These are phyloP conservation scores for Oryza rufipogon DNA, from an alignment of 176 grass and related monocot genomes.

Conservation along the genomic window DNA sequence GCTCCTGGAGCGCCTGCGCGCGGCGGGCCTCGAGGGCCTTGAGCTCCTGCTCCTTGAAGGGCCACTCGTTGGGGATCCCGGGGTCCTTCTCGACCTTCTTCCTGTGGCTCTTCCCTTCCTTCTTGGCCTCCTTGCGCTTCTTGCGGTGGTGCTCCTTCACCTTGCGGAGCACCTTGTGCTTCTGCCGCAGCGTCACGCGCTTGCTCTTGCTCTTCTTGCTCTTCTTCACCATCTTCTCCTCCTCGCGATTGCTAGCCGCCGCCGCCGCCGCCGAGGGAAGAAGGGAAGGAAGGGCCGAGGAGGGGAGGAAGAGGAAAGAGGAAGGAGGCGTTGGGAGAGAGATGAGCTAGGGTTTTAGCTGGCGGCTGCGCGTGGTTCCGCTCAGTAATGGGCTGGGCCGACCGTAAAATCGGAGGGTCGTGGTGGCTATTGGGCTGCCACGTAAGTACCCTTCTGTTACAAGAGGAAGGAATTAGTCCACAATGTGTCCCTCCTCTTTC, in stretches of 20 bases:
- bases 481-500: too few species aligned
- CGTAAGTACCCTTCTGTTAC: too few species aligned
- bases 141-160: constrained; percentile 97
- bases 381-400: too few species aligned
- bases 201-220: constrained; percentile 99
- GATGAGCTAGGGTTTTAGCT: too few species aligned
- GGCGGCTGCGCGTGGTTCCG: too few species aligned
- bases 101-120: constrained; percentile 70
- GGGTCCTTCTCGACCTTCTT: constrained; percentile 97
- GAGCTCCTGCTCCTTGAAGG: constrained; percentile 94
- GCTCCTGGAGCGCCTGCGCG: constrained; percentile 68
- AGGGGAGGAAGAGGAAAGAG: not conserved
- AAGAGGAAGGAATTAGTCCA: too few species aligned
- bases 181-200: constrained; percentile 71
- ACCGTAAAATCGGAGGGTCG: too few species aligned
- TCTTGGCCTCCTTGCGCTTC: constrained; percentile 94
- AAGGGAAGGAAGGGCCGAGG: not conserved
- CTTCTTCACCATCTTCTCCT: constrained; percentile 68
- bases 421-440: too few species aligned
- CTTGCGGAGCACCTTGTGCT: constrained; percentile 90
- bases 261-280: not conserved
- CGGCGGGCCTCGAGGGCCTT: constrained; percentile 77
- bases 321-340: not conserved
- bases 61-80: constrained; percentile 95
- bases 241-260: not conserved